Evolutionary conservation across 371 early-diverging fungal genomes (phyloP), one percentile per base, ranked within the genome.

Genomic region (Mucor velutinosus): DNA sequence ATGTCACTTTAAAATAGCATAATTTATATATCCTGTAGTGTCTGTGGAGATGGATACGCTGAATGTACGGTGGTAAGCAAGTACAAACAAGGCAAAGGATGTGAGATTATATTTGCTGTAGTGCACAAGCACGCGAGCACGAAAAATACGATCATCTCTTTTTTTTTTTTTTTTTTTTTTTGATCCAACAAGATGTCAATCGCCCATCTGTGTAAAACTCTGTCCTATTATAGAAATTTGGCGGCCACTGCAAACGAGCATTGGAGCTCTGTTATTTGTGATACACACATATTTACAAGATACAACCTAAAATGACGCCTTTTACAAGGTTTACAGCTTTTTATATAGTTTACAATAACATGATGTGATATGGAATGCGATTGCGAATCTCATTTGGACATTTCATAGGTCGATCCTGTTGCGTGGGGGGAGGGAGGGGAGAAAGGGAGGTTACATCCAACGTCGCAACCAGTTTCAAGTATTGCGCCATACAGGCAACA

Each of bases 281-380:
- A 27, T 27, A 27, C 53, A 25, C 10, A 25, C 25, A 23, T 10
- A 23, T 51, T 10, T 14, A 25, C 27, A 12, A 23, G 14, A 53
- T 1, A 14, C 15, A 53, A 53, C 53, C 53, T 53, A 53, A 53
- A 53, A 53, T 53, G 53, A 53, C 53, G 53, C 53, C 53, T 53
- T 53, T 51, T 53, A 6, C 27, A 27, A 25, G 7, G 12, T 21
- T 25, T 49, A 7, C 23, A 21, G 7, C 12, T 53, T 11, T 53
- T 53, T 23, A 25, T 53, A 14, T 53, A 15, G 14, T 53, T 53
- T 27, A 53, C 25, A 27, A 53, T 23, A 53, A 15, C 53, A 60
- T 60, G 60, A 60, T 37, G 60, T 60, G 41, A 43, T 60, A 29
- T 60, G 60, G 41, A 60, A 15, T 27, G 43, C 27, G 27, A 62